phyloP scores from a whole-genome alignment of 352 stramenopile genomes.

The Globisporangium camurandrum region DNA sequence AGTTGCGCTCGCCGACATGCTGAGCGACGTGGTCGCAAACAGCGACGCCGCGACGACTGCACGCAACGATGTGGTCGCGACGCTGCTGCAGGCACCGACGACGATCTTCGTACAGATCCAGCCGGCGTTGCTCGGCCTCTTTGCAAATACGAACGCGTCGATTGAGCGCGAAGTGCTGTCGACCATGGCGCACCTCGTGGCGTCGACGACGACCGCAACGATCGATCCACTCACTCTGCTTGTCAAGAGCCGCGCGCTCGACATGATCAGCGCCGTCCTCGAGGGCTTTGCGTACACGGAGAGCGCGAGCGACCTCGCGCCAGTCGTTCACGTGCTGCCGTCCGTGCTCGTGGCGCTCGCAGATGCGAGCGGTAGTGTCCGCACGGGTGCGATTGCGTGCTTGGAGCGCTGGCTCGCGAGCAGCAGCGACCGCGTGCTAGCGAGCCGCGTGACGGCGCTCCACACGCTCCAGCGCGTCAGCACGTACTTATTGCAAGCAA shows the following conservation, averaged over 20 bases:
- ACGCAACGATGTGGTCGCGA: conserved; percentile 51
- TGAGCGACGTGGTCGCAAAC: conserved; percentile 29
- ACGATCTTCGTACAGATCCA: conserved; percentile 63
- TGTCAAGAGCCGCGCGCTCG: conserved; percentile 50
- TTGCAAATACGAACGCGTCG: conserved; percentile 35
- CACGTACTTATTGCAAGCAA: conserved; percentile 45
- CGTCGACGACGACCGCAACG: conserved; percentile 14
- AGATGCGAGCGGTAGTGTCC: conserved; percentile 36
- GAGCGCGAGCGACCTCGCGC: conserved; percentile 29
- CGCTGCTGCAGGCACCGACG: conserved; percentile 53
- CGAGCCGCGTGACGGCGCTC: conserved; percentile 15
- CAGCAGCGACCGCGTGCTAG: conserved; percentile 16
- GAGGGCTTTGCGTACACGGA: conserved; percentile 36
- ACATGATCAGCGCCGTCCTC: conserved; percentile 60
- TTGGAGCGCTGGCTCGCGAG: conserved; percentile 48
- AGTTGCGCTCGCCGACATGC: conserved; percentile 37
- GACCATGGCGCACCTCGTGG: conserved; percentile 47
- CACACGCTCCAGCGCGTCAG: conserved; percentile 27
- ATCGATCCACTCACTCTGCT: conserved; percentile 36
- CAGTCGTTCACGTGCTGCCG: conserved; percentile 43
- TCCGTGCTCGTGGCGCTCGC: conserved; percentile 61
- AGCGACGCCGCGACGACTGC: conserved; percentile 22
- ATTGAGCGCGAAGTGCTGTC: conserved; percentile 49
- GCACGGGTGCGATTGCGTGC: conserved; percentile 46
- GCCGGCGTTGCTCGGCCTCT: conserved; percentile 37